A percentile compares a stretch with the other conserved stretches of the same genome.
These are phyloP conservation scores for Cercophora samala DNA, from an alignment of 495 filamentous ascomycete genomes.

Conservation along the genomic window DNA sequence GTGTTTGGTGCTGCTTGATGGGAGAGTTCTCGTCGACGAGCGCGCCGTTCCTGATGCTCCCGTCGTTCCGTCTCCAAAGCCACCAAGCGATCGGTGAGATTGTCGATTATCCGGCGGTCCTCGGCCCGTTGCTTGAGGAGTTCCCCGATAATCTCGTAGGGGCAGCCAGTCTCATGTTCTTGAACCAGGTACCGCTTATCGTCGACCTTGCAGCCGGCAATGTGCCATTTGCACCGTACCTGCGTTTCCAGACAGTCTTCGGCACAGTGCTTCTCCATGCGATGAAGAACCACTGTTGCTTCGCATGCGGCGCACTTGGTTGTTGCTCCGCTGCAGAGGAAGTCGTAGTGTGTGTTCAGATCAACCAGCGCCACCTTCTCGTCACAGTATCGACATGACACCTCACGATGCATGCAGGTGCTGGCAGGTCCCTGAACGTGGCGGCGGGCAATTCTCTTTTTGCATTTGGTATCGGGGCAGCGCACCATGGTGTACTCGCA, in stretches of 20 bases:
- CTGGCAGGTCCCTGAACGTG: constrained; percentile 29
- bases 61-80: constrained; percentile 12
- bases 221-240: constrained; percentile 41
- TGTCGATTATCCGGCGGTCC: constrained; percentile 30
- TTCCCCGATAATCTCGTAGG: constrained; percentile 29
- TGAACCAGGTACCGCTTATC: constrained; percentile 34
- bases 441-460: constrained; percentile 37
- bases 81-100: constrained; percentile 24
- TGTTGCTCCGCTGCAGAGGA: constrained; percentile 34
- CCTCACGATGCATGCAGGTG: constrained; percentile 49
- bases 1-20: background rate
- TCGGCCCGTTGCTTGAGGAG: constrained; percentile 23
- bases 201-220: constrained; percentile 39
- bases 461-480: constrained; percentile 55
- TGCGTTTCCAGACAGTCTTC: constrained; percentile 41
- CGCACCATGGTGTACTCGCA: constrained; percentile 64
- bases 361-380: constrained; percentile 36
- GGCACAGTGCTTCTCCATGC: constrained; percentile 38
- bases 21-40: constrained; percentile 9
- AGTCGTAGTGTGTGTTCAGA: constrained; percentile 41
- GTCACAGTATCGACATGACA: constrained; percentile 47
- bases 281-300: constrained; percentile 37
- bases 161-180: constrained; percentile 31
- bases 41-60: constrained; percentile 3
- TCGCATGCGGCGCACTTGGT: constrained; percentile 40